phyloP scores from a whole-genome alignment of 2,329 filamentous ascomycete species.

The Epichloe sylvatica region DNA sequence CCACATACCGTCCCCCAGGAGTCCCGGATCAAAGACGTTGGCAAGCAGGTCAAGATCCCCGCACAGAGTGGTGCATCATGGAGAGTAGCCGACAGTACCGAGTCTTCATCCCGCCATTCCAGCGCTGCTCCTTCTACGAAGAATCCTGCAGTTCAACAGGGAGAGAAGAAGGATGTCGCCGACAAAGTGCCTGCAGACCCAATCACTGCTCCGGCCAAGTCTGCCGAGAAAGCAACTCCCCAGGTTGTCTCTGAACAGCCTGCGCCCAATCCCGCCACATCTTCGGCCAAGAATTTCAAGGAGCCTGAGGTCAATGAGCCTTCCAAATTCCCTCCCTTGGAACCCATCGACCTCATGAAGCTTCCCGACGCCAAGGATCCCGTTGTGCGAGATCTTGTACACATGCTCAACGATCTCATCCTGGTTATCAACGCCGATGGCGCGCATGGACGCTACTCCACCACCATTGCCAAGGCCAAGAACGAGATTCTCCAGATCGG shows the following conservation, averaged over 20 bases:
- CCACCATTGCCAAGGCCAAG: conserved; percentile 75
- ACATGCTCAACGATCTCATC: conserved; percentile 93
- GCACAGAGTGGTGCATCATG: conserved; percentile 76
- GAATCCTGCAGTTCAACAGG: conserved; percentile 13
- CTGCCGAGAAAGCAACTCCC: conserved; percentile 19
- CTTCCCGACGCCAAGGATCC: conserved; percentile 68
- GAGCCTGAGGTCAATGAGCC: conserved; percentile 52
- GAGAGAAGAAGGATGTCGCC: conserved; percentile 18
- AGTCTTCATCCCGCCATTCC: conserved; percentile 44
- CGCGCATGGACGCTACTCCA: conserved; percentile 61
- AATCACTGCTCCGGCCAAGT: conserved; percentile 15
- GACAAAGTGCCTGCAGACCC: conserved; percentile 14
- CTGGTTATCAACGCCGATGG: conserved; percentile 81
- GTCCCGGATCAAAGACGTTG: conserved; percentile 38
- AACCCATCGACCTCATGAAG: conserved; percentile 64
- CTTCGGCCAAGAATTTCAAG: conserved; percentile 28
- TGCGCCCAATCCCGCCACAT: conserved; percentile 13
- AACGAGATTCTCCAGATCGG: conserved; percentile 65
- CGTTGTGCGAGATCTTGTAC: conserved; percentile 82
- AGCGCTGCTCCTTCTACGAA: conserved; percentile 33
- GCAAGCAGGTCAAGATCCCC: conserved; percentile 67
- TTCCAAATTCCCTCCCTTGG: conserved; percentile 46
- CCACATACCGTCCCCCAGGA: conserved; percentile 31
- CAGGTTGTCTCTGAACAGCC: conserved; percentile 5
- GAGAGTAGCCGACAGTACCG: conserved; percentile 52